Evolutionary conservation across 225 moss, liverwort and hornwort species (phyloP).

Genomic region (Straminergon stramineum): DNA sequence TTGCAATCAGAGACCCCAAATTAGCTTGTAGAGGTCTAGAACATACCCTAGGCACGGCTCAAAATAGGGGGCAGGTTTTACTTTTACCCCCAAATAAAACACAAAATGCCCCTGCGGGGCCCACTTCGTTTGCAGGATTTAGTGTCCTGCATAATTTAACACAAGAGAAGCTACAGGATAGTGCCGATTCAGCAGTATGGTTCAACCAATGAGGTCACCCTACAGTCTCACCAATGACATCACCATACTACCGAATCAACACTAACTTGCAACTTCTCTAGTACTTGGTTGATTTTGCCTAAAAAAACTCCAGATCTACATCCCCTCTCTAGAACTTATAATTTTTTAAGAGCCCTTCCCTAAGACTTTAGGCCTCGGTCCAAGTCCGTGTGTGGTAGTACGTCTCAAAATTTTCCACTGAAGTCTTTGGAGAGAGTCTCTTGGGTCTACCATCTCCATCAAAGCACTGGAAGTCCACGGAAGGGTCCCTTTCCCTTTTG

Average conservation of each 20-base stretch:
- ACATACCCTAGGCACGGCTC: too few relatives aligned
- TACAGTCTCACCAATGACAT: not conserved
- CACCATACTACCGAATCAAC: accelerated
- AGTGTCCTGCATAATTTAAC: too few relatives aligned
- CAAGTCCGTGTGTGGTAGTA: not conserved
- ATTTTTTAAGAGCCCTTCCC: not conserved
- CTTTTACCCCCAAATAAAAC: too few relatives aligned
- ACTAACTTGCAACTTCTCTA: not conserved
- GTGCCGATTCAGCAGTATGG: not conserved
- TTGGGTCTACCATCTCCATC: not conserved
- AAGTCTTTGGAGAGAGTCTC: not conserved
- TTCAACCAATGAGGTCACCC: accelerated
- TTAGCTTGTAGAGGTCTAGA: too few relatives aligned
- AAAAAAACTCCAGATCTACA: not conserved
- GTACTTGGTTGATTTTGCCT: not conserved
- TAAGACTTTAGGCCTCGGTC: not conserved
- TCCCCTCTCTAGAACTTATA: too few relatives aligned
- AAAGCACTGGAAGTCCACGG: not conserved
- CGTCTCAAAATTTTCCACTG: not conserved
- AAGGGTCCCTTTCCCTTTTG: not conserved
- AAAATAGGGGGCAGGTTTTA: too few relatives aligned
- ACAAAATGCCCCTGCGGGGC: too few relatives aligned
- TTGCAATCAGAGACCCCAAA: too few relatives aligned
- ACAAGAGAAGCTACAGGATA: not conserved
- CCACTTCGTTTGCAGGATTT: too few relatives aligned